phyloP scores from a whole-genome alignment of 129 eudicot species.

The Flaveria brownii region DNA sequence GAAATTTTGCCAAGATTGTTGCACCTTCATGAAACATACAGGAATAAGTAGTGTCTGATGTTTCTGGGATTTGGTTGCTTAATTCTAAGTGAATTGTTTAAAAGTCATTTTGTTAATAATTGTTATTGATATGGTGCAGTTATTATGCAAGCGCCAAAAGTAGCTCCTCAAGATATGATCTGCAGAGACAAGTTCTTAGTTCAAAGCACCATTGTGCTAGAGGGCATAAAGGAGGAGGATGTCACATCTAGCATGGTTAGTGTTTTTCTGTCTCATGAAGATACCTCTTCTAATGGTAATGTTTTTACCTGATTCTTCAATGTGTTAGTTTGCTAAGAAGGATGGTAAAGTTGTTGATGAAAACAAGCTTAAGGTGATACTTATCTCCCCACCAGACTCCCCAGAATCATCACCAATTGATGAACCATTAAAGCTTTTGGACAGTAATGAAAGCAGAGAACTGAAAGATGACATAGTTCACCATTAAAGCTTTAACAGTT shows the following conservation, averaged over 20 bases:
- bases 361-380: slow-evolving; percentile 63
- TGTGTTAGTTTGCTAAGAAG: slow-evolving; percentile 57
- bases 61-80: background rate
- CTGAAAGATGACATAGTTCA: slow-evolving; percentile 32
- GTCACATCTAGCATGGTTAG: slow-evolving; percentile 58
- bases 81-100: background rate
- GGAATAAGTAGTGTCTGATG: background rate
- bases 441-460: slow-evolving; percentile 31
- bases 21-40: background rate
- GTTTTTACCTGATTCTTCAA: slow-evolving; percentile 23
- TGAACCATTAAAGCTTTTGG: slow-evolving; percentile 42
- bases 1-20: background rate
- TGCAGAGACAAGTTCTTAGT: slow-evolving; percentile 78
- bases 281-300: slow-evolving; percentile 8
- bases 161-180: slow-evolving; percentile 48
- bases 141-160: slow-evolving; percentile 57
- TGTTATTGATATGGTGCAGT: slow-evolving; percentile 40
- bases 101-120: background rate
- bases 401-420: slow-evolving; percentile 52
- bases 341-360: slow-evolving; percentile 60
- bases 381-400: slow-evolving; percentile 51
- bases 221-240: slow-evolving; percentile 52
- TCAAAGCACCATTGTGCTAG: slow-evolving; percentile 55
- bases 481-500: slow-evolving; percentile 34
- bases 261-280: slow-evolving; percentile 7